Percentiles rank a stretch among this genome's conserved stretches.
These are phyloP conservation scores for Boletus coccyginus DNA, from an alignment of 768 basidiomycete species.

Conservation along the genomic window DNA sequence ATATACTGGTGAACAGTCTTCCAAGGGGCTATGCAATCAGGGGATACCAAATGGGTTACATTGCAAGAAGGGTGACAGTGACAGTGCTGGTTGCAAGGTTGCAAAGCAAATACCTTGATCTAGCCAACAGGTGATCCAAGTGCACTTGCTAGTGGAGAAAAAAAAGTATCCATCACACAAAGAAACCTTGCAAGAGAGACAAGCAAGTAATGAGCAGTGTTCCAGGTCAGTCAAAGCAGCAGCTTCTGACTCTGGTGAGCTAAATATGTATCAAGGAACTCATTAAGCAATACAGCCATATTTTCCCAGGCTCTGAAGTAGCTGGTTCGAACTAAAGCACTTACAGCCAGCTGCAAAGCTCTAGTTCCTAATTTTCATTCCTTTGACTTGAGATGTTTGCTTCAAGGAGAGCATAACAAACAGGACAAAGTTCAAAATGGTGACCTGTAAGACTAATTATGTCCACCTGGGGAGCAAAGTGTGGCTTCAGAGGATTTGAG, in stretches of 20 bases:
- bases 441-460: no score
- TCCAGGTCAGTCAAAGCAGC: no score
- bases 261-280: no score
- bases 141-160: slow-evolving; percentile 54
- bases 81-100: neutral
- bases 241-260: no score
- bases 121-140: slow-evolving; percentile 82
- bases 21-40: slow-evolving; percentile 88
- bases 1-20: slow-evolving; percentile 82
- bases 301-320: no score
- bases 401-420: no score
- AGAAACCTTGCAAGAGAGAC: neutral
- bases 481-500: slow-evolving; percentile 43
- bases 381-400: no score
- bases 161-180: slow-evolving; percentile 47
- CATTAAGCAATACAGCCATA: no score
- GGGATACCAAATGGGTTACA: slow-evolving; percentile 82
- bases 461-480: slow-evolving; percentile 3
- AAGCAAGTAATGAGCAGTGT: neutral
- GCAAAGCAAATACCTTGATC: slow-evolving; percentile 55
- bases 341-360: no score
- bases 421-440: no score
- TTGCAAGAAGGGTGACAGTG: neutral
- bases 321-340: no score
- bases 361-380: no score